Evolutionary conservation across 192 early-diverging fungal species (phyloP).

Genomic region (Nowakowskiella sp.): DNA sequence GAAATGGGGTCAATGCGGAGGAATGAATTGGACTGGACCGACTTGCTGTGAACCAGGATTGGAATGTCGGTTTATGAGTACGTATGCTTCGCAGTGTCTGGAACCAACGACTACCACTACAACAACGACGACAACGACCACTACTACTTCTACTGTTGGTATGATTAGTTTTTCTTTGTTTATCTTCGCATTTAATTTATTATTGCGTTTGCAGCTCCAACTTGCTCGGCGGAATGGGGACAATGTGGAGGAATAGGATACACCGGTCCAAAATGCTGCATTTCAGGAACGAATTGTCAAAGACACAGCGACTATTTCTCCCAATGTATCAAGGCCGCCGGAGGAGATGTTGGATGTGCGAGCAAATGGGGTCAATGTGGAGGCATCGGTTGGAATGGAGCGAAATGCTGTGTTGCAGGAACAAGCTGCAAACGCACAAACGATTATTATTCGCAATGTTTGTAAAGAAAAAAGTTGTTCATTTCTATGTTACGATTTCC

Average conservation of each 20-base stretch:
- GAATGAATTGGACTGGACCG: conserved; percentile 14
- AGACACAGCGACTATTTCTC: too few relatives aligned
- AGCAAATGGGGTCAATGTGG: conserved; percentile 18
- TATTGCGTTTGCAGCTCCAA: background rate
- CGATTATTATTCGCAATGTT: conserved; percentile 2
- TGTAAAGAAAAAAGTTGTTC: conserved; percentile 1
- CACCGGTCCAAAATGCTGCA: conserved; percentile 17
- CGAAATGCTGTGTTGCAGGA: conserved; percentile 14
- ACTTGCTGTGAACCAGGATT: conserved; percentile 19
- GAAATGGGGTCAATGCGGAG: conserved; percentile 18
- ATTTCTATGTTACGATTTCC: too few relatives aligned
- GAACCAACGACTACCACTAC: background rate
- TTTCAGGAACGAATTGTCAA: conserved; percentile 8
- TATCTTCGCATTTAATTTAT: background rate
- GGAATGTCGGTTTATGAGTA: too few relatives aligned
- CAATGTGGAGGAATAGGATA: conserved; percentile 16
- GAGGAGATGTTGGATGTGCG: too few relatives aligned
- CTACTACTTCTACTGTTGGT: background rate
- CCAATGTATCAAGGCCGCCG: too few relatives aligned
- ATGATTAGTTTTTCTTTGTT: background rate
- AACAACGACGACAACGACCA: background rate
- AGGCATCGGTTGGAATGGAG: conserved; percentile 14
- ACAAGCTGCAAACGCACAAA: conserved; percentile 7
- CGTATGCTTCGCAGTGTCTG: too few relatives aligned
- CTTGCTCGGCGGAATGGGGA: conserved; percentile 11